Base-by-base conservation (phyloP, 805 yeast species). In the Myxozyma vanderwaltii region DNA sequence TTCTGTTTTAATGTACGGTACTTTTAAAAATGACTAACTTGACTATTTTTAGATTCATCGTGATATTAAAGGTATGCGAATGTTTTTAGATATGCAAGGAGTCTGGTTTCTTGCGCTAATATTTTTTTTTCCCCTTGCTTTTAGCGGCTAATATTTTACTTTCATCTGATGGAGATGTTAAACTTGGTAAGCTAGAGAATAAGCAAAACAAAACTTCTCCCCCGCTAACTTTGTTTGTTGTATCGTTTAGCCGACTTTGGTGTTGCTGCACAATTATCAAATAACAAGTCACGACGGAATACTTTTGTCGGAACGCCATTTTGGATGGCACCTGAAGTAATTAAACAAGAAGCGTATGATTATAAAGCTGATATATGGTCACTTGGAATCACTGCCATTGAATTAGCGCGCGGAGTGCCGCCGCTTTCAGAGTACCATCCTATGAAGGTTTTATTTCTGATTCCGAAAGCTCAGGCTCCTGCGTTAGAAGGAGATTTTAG, bases 251-350 rank as follows among this genome's bases (percentile, higher is more conserved):
- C 97, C 1, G 99, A 92, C 72, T 92, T 92, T 73, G 98, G 98
- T 0, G 97, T 92, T 10, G 96, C 98, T 0, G 89, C 97, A 0
- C 88, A 85, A 66, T 78, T 83, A 3, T 79, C 84, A 1, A 85
- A 85, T 52, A 78, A 82, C 66, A 74, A 82, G 58, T 77, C 82
- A 17, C 77, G 83, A 5, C 63, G 79, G 40, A 75, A 76, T 61
- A 76, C 80, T 13, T 77, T 76, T 66, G 80, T 77, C 6, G 80
- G 80, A 1, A 76, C 80, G 4, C 80, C 80, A 21, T 94, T 91
- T 71, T 94, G 99, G 99, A 94, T 94, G 99, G 97, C 99, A 0
- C 99, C 99, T 0, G 99, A 92, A 72, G 99, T 92, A 33, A 92
- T 92, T 40, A 81, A 89, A 75, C 97, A 92, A 72, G 96, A 82